A percentile compares a stretch with the other conserved stretches of the same genome.
These are phyloP conservation scores for Sclerotinia nivalis DNA, from an alignment of 2,329 filamentous ascomycete genomes.

Conservation along the genomic window DNA sequence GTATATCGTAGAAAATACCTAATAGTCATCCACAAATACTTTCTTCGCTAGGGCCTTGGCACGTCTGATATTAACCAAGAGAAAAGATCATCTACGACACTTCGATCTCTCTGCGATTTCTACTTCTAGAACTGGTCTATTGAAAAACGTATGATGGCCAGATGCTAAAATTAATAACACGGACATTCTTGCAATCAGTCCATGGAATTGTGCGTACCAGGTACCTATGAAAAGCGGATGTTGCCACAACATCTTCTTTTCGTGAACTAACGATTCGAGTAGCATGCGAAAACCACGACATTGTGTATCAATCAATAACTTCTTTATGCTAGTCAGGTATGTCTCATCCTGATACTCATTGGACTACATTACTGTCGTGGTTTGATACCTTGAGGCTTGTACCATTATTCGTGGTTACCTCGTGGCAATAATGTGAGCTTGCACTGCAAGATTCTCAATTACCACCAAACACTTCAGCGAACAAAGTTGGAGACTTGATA, in stretches of 20 bases:
- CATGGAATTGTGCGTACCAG: background rate
- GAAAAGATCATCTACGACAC: background rate
- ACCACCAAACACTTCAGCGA: background rate
- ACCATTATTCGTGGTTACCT: background rate
- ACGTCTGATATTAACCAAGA: background rate
- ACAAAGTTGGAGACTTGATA: background rate
- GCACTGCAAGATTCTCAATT: background rate
- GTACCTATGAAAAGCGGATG: background rate
- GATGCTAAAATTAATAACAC: background rate
- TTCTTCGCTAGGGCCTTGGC: background rate
- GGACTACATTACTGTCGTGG: background rate
- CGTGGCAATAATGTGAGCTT: background rate
- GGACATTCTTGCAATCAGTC: background rate
- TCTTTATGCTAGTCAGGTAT: background rate
- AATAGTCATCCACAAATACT: background rate
- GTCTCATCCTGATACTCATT: background rate
- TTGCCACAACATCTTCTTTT: background rate
- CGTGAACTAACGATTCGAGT: background rate
- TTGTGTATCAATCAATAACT: background rate
- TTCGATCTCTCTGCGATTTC: background rate
- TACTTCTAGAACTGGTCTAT: background rate
- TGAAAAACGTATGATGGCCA: background rate
- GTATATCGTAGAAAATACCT: background rate
- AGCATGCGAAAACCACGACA: conserved; percentile 11
- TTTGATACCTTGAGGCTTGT: background rate